Evolutionary conservation across 2,329 filamentous ascomycete species (phyloP).

Genomic region (Cladosporium sp.): DNA sequence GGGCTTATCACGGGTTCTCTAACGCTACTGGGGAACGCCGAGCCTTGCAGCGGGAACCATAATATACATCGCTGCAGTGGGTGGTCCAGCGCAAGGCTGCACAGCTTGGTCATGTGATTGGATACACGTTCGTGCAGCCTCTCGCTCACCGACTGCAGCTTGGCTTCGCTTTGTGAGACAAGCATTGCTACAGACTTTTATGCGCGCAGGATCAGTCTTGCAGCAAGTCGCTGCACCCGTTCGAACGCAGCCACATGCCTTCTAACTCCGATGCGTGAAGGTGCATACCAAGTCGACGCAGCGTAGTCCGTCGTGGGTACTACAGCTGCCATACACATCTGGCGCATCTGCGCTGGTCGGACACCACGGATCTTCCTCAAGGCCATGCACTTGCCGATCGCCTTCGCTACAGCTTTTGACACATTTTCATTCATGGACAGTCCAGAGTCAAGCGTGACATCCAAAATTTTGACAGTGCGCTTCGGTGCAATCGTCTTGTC

Average conservation of each 20-base stretch:
- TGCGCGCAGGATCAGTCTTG: not conserved
- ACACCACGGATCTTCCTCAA: too few relatives aligned
- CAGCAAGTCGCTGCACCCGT: not conserved
- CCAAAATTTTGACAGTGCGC: too few relatives aligned
- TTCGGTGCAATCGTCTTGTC: too few relatives aligned
- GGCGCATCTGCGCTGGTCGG: too few relatives aligned
- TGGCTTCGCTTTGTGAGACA: constrained; percentile 1
- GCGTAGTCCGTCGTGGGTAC: too few relatives aligned
- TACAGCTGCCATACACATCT: too few relatives aligned
- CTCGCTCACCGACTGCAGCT: not conserved
- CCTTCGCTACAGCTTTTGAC: too few relatives aligned
- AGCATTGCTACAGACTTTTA: not conserved
- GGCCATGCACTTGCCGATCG: too few relatives aligned
- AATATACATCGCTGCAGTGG: constrained; percentile 7
- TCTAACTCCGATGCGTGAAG: not conserved
- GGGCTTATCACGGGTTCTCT: too few relatives aligned
- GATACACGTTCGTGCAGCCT: not conserved
- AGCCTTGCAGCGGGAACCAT: not conserved
- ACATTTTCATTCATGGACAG: too few relatives aligned
- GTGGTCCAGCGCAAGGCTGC: constrained; percentile 11
- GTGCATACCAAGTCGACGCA: not conserved
- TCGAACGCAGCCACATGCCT: not conserved
- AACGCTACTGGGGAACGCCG: constrained; percentile 5
- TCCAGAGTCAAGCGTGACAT: too few relatives aligned
- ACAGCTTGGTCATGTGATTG: constrained; percentile 3